Conservation (phyloP, 441 rosid genomes). For the Erysimum cheiri region DNA sequence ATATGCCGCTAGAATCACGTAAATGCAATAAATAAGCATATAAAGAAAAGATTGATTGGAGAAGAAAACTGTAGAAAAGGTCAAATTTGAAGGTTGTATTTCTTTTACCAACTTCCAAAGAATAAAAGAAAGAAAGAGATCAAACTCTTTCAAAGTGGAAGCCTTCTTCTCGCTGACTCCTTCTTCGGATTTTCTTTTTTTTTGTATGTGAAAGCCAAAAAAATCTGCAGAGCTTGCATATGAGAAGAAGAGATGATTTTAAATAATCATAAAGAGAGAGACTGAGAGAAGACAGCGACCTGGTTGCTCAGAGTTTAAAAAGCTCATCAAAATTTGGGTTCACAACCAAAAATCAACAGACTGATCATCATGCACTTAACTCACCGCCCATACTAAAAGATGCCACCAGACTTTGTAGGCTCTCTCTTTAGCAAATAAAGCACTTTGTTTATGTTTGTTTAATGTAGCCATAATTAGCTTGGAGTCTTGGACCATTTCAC, state of each 20-base stretch:
- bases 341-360: not conserved
- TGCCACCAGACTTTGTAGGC: slow-evolving; percentile 36
- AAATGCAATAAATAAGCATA: slow-evolving; percentile 1
- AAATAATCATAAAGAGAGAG: not conserved
- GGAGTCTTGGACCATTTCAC: slow-evolving; percentile 14
- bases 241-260: not conserved
- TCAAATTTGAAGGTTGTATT: slow-evolving; percentile 28
- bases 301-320: not conserved
- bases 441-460: slow-evolving; percentile 5
- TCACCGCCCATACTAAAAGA: slow-evolving; percentile 32
- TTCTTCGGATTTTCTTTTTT: not conserved
- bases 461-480: slow-evolving; percentile 36
- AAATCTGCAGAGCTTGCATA: slow-evolving; percentile 7
- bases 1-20: slow-evolving; percentile 6
- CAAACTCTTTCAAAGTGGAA: slow-evolving; percentile 30
- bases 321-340: not conserved
- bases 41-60: not conserved
- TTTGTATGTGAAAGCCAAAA: not conserved
- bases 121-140: not conserved
- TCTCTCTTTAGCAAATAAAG: slow-evolving; percentile 15
- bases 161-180: slow-evolving; percentile 31
- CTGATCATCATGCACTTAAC: slow-evolving; percentile 17
- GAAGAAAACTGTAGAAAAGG: slow-evolving; percentile 33
- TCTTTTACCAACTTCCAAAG: slow-evolving; percentile 28
- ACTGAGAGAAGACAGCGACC: not conserved